Evolutionary conservation across 805 yeast species (phyloP), one percentile per base, ranked within the genome.

Genomic region (Hanseniaspora vineae): DNA sequence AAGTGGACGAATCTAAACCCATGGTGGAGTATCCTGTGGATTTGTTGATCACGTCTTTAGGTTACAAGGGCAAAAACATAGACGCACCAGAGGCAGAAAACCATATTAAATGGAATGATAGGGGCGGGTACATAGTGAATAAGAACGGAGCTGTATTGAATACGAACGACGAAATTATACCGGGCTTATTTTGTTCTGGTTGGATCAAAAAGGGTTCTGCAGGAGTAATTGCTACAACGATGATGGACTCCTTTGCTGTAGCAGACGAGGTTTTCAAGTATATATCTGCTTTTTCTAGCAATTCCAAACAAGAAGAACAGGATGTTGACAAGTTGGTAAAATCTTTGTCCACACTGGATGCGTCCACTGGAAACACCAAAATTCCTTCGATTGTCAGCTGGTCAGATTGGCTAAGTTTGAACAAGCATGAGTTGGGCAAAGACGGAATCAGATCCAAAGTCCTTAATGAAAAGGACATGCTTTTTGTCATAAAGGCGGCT

Each of bases 221-320:
- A 31, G 98, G 98, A 1, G 94, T 87, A 3, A 92, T 92, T 53
- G 94, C 95, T 15, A 73, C 85, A 13, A 87, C 97, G 0, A 84
- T 90, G 82, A 75, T 81, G 73, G 88, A 84, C 50, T 77, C 96
- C 1, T 81, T 81, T 52, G 74, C 77, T 9, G 80, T 90, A 0
- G 90, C 87, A 0, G 85, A 78, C 29, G 66, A 71, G 12, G 69
- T 92, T 0, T 57, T 78, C 15, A 67, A 71, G 35, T 95, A 87
- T 55, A 64, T 73, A 20, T 50, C 64, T n/a, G 59, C 61, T 35
- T 19, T 8, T 4, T 23, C 29, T 23, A 8, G 29, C 29, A 23
- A 4, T 4, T 23, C 29, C 4, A 23, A 4, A 23, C 29, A 23
- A 23, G 6, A 23, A 23, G 29, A 23, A 23, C 29, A 23, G 29